Base-by-base conservation (phyloP, 495 filamentous ascomycete genomes). In the Cryomyces antarcticus region DNA sequence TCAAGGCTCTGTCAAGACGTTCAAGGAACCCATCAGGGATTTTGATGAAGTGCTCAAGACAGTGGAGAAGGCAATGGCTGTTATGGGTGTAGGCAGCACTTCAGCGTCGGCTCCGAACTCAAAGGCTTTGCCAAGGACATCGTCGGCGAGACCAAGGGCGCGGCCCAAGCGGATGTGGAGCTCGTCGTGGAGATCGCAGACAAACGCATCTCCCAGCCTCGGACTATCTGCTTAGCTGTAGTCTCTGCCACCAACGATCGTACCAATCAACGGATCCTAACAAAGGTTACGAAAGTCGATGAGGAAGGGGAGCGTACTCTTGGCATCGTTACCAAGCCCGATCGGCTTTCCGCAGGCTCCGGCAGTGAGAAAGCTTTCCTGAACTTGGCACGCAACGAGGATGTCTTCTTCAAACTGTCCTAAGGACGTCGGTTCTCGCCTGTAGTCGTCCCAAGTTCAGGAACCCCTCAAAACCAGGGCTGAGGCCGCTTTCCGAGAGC, bases 381-480 rank as follows among this genome's bases (percentile, higher is more conserved):
- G 0, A 51, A 66, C 0, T 57, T 80, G 0, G 65, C 74, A 0
- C 53, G 58, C 28, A 86, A 85, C 46, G 59, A 70, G 30, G 69
- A 83, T 41, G 58, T 77, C 11, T 55, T 51, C 27, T 71, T 86
- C 39, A 59, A 67, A 17, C 67, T 82, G 3, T 78, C 76, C 4
- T 84, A n/a, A n/a, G n/a, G n/a, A n/a, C n/a, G n/a, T n/a, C n/a
- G n/a, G n/a, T n/a, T n/a, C n/a, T n/a, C n/a, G n/a, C n/a, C n/a
- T n/a, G n/a, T n/a, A n/a, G n/a, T n/a, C n/a, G n/a, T n/a, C n/a
- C n/a, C n/a, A n/a, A n/a, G n/a, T n/a, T n/a, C n/a, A n/a, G n/a
- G n/a, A n/a, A n/a, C n/a, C n/a, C n/a, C n/a, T n/a, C n/a, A n/a
- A n/a, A n/a, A n/a, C n/a, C n/a, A n/a, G n/a, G n/a, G n/a, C n/a